Evolutionary conservation across 148 eudicot species (phyloP).

Genomic region (Oxyria digyna): DNA sequence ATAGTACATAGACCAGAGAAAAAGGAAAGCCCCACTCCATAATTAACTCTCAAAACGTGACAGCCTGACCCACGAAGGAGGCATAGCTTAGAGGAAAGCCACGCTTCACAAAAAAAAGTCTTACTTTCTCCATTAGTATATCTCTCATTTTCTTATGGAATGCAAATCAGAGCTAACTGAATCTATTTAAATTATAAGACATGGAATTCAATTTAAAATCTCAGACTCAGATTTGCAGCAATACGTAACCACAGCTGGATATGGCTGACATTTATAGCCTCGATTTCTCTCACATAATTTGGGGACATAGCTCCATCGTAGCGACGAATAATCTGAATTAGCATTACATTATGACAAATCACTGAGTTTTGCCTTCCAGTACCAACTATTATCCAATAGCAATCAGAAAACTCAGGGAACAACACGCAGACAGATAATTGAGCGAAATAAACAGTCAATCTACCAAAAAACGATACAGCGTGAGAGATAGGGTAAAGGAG

Average conservation of each 20-base stretch:
- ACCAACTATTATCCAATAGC: no score
- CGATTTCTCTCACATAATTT: not conserved
- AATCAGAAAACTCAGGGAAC: not conserved
- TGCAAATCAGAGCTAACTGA: not conserved
- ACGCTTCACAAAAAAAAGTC: constrained; percentile 4
- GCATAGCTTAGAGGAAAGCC: constrained; percentile 3
- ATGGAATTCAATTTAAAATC: not conserved
- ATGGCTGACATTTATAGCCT: constrained; percentile 1
- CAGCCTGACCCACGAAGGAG: constrained; percentile 6
- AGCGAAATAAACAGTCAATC: not conserved
- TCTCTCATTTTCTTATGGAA: not conserved
- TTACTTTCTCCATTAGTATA: not conserved
- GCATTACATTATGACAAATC: not conserved
- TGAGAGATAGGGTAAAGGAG: not conserved
- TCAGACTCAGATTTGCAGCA: not conserved
- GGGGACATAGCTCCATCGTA: no score
- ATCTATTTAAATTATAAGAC: not conserved
- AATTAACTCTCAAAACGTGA: constrained; percentile 5
- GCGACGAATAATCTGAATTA: not conserved
- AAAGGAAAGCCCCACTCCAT: not conserved
- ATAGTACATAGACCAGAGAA: not conserved
- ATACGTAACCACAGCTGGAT: not conserved
- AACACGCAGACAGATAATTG: not conserved
- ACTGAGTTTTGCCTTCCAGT: not conserved
- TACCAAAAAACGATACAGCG: not conserved